A percentile compares a stretch with the other conserved stretches of the same genome.
Evolutionary conservation across 2,329 filamentous ascomycete genomes (phyloP).

Genomic region (Arthrobotrys sinensis): DNA sequence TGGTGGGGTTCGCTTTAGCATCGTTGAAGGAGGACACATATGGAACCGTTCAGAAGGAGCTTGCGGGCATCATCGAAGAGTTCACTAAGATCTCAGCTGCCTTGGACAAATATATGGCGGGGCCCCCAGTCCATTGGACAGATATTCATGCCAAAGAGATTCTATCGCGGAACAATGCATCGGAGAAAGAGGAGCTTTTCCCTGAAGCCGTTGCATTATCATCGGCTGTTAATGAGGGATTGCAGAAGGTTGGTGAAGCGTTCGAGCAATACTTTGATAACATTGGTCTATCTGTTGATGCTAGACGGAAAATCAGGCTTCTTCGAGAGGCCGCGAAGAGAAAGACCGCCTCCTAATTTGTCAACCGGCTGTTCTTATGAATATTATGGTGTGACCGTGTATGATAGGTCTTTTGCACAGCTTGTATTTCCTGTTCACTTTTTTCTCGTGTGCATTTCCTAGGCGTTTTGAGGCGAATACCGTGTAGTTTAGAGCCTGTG

Average conservation of each 20-base stretch:
- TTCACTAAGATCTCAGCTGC: slow-evolving; percentile 61
- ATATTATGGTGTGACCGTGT: slow-evolving; percentile 8
- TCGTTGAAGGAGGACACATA: slow-evolving; percentile 63
- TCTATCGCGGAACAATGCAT: slow-evolving; percentile 20
- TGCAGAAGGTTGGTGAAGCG: slow-evolving; percentile 47
- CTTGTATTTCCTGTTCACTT: background rate
- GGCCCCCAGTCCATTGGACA: slow-evolving; percentile 64
- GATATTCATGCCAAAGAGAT: slow-evolving; percentile 61
- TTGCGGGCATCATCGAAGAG: slow-evolving; percentile 60
- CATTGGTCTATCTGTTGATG: slow-evolving; percentile 37
- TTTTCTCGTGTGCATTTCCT: slow-evolving; percentile 5
- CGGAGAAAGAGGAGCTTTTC: slow-evolving; percentile 35
- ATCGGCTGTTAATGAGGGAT: slow-evolving; percentile 24
- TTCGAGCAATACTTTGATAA: slow-evolving; percentile 44
- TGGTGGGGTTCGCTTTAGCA: slow-evolving; percentile 61
- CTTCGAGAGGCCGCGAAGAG: slow-evolving; percentile 28
- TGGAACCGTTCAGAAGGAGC: slow-evolving; percentile 63
- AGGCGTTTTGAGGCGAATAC: slow-evolving; percentile 35
- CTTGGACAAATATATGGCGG: slow-evolving; percentile 62
- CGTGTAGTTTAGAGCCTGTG: slow-evolving; percentile 27
- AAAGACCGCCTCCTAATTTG: background rate
- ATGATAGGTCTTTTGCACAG: slow-evolving; percentile 6
- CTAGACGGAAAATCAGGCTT: slow-evolving; percentile 40
- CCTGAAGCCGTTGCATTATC: slow-evolving; percentile 38
- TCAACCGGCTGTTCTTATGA: background rate